A percentile compares a stretch with the other conserved stretches of the same genome.
phyloP scores from a whole-genome alignment of 345 rosid genomes.

The Clarkia xantiana region DNA sequence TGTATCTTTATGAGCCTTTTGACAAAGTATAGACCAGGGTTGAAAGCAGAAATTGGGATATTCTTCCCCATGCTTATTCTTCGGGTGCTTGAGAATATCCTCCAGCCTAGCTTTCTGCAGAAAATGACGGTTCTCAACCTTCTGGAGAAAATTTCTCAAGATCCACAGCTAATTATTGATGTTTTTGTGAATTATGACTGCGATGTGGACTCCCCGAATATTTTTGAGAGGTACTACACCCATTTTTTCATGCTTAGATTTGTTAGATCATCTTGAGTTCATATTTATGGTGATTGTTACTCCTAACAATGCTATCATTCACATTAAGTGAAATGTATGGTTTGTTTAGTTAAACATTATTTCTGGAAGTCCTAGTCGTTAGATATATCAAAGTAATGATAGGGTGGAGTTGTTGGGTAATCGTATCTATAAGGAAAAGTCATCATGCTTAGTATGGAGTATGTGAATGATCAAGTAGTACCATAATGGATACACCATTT shows the following conservation, averaged over 20 bases:
- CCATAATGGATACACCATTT: too few relatives aligned
- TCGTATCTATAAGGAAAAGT: too few relatives aligned
- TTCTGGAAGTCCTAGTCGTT: background rate
- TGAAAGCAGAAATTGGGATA: slow-evolving; percentile 86
- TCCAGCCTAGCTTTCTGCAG: slow-evolving; percentile 94
- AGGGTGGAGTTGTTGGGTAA: too few relatives aligned
- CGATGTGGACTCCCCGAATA: slow-evolving; percentile 86
- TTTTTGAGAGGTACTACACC: slow-evolving; percentile 72
- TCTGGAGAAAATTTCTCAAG: slow-evolving; percentile 67
- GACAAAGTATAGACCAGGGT: slow-evolving; percentile 63
- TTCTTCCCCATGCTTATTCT: slow-evolving; percentile 93
- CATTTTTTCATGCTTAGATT: background rate
- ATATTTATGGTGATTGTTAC: too few relatives aligned
- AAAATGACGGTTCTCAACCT: slow-evolving; percentile 86
- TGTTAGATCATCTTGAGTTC: too few relatives aligned
- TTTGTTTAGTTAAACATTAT: too few relatives aligned
- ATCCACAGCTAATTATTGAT: slow-evolving; percentile 70
- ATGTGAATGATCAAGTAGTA: too few relatives aligned
- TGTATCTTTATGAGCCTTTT: slow-evolving; percentile 66
- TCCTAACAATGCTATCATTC: too few relatives aligned
- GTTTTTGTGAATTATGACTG: slow-evolving; percentile 92
- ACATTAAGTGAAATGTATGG: too few relatives aligned
- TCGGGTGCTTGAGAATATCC: slow-evolving; percentile 89
- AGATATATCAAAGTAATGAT: background rate
- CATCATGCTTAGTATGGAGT: too few relatives aligned